Evolutionary conservation across 1,139 yeast species (phyloP).

Genomic region (Debaryomyces subglobosus): DNA sequence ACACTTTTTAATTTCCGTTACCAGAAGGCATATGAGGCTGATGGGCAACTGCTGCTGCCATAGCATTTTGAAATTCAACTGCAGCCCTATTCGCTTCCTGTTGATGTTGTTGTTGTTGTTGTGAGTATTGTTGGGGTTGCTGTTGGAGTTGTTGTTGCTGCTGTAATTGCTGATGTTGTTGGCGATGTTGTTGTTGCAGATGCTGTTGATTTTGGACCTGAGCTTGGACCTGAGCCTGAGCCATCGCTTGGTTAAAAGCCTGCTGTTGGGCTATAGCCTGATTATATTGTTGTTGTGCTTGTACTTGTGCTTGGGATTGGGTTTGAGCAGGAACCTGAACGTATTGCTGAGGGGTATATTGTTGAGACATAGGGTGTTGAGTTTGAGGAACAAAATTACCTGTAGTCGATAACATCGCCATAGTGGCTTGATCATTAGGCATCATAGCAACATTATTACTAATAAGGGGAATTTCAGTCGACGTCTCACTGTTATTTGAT

Average conservation of each 20-base stretch:
- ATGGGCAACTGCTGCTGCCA: conserved; percentile 18
- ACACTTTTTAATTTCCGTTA: conserved; percentile 10
- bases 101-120: conserved; percentile 8
- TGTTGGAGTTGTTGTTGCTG: conserved; percentile 4
- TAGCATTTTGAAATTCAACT: conserved; percentile 18
- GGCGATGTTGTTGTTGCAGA: conserved; percentile 4
- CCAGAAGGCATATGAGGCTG: conserved; percentile 15
- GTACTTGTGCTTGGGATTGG: conserved; percentile 14
- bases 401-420: conserved; percentile 13
- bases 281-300: conserved; percentile 14
- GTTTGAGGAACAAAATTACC: conserved; percentile 8
- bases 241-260: conserved; percentile 32
- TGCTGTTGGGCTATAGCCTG: conserved; percentile 15
- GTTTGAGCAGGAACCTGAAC: conserved; percentile 14
- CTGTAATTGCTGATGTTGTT: conserved; percentile 11
- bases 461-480: conserved; percentile 14
- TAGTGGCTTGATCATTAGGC: conserved; percentile 13
- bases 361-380: conserved; percentile 11
- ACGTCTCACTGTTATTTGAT: conserved; percentile 15
- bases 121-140: conserved; percentile 9
- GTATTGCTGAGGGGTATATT: conserved; percentile 9
- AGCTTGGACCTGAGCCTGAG: conserved; percentile 17
- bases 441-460: conserved; percentile 11
- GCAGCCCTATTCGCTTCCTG: conserved; percentile 13
- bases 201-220: conserved; percentile 11